Conservation (phyloP, 352 stramenopile species). For the Phytophthora agathidicida region DNA sequence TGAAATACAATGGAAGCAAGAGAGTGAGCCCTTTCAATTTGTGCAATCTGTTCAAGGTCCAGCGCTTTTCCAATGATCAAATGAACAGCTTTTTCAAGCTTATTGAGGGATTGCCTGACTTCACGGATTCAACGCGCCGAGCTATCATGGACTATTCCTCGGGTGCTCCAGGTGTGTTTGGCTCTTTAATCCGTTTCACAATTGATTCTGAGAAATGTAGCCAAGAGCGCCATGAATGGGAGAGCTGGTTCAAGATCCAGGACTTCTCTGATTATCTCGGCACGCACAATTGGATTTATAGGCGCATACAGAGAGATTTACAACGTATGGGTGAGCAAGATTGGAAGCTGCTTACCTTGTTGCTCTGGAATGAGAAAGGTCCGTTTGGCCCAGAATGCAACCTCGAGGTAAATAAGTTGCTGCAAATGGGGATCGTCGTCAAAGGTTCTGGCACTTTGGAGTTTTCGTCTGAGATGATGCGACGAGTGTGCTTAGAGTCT, state of each 20-base stretch:
- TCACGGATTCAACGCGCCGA: slow-evolving; percentile 15
- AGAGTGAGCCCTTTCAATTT: slow-evolving; percentile 16
- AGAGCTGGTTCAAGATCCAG: slow-evolving; percentile 9
- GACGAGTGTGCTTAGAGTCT: slow-evolving; percentile 20
- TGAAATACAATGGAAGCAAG: slow-evolving; percentile 1
- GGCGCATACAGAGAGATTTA: neutral
- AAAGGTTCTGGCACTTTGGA: slow-evolving; percentile 1
- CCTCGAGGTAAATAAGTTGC: neutral
- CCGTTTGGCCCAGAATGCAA: neutral
- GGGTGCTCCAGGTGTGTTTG: slow-evolving; percentile 27
- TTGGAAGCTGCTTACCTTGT: neutral
- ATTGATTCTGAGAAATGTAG: slow-evolving; percentile 11
- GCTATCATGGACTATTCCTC: slow-evolving; percentile 23
- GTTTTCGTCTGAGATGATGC: slow-evolving; percentile 28
- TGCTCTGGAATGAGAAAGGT: slow-evolving; percentile 1
- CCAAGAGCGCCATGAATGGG: slow-evolving; percentile 5
- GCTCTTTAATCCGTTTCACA: slow-evolving; percentile 26
- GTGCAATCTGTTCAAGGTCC: slow-evolving; percentile 11
- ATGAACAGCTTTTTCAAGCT: slow-evolving; percentile 32
- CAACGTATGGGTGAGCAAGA: neutral
- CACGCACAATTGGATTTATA: neutral
- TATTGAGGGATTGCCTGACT: slow-evolving; percentile 14
- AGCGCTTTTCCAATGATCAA: slow-evolving; percentile 24
- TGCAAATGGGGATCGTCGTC: slow-evolving; percentile 8
- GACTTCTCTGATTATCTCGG: neutral